These are phyloP conservation scores for Coniochaeta sp. DNA, from an alignment of 2,329 filamentous ascomycete species.

Conservation along the genomic window DNA sequence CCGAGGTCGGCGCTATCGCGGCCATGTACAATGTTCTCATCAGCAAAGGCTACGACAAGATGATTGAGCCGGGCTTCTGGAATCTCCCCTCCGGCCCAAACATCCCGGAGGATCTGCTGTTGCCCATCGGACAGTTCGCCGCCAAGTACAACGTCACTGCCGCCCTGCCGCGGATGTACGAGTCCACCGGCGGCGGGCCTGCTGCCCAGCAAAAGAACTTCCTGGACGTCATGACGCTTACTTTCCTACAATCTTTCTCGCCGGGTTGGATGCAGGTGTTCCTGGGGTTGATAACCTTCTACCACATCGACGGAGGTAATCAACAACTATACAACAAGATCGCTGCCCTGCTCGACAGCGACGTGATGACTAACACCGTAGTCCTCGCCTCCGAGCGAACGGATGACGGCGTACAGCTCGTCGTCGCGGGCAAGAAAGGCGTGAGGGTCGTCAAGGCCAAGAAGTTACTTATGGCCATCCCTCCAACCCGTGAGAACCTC, in stretches of 20 bases:
- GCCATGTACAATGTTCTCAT: conserved; percentile 9
- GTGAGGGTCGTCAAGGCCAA: conserved; percentile 20
- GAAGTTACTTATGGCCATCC: conserved; percentile 27
- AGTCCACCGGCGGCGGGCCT: conserved; percentile 10
- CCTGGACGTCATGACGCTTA: conserved; percentile 5
- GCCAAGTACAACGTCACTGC: conserved; percentile 13
- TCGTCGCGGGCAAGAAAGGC: conserved; percentile 18
- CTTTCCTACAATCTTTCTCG: conserved; percentile 4
- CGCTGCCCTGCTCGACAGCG: conserved; percentile 1
- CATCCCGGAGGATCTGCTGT: conserved; percentile 15
- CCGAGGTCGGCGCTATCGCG: conserved; percentile 7
- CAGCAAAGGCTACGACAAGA: conserved; percentile 11
- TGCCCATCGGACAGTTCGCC: conserved; percentile 14
- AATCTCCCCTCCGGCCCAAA: conserved; percentile 10
- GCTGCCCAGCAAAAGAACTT: conserved; percentile 9
- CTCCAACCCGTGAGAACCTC: conserved; percentile 23
- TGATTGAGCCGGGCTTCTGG: conserved; percentile 15
- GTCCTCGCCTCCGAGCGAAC: conserved; percentile 14
- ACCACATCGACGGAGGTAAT: conserved; percentile 7
- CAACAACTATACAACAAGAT: conserved; percentile 7
- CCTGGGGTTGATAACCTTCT: conserved; percentile 2
- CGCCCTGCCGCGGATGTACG: conserved; percentile 12
- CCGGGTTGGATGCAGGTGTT: conserved; percentile 4
- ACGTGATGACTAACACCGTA: conserved; percentile 7
- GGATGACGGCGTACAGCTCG: conserved; percentile 19